Evolutionary conservation across 768 basidiomycete genomes (phyloP), one percentile per base, ranked within the genome.

Genomic region (Kwoniella mangroviensis): DNA sequence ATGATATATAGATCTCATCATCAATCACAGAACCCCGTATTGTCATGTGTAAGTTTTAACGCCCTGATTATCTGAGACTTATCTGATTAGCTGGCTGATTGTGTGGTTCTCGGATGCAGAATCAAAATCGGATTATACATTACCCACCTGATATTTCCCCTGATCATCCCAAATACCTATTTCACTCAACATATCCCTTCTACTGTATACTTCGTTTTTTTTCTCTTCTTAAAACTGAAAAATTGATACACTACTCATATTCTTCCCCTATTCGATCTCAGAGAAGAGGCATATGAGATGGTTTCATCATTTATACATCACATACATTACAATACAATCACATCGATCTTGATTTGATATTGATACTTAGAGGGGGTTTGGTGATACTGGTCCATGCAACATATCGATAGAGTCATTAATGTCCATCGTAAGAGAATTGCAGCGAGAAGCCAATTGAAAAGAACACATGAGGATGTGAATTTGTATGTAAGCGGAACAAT

Each of bases 11-110:
- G 81, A 83, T 83, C 71, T 81, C 82, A 51, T 72, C 71, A 63
- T 80, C 79, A 70, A 83, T 83, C 72, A 81, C 82, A 65, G 82
- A 83, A 68, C 82, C 82, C 22, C 71, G 82, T 28, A 83, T 83
- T 55, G 82, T 83, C 73, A 83, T 83, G 82, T 81, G 73, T 80
- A 69, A 67, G 75, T 75, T 54, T n/a, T 19, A 69, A 21, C 3
- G 42, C 26, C 15, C 21, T 12, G 7, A 19, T 55, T 19, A 9
- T 11, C 19, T 4, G 9, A 5, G 60, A 49, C 13, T 49, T 49
- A 19, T 15, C 28, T 17, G 59, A 60, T n/a, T 41, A 42, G 59
- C 59, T 60, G 59, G 13, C 15, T 3, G 7, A 5, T 61, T 41
- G 12, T 22, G 12, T 56, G 55, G n/a, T n/a, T n/a, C n/a, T n/a